These are phyloP conservation scores for Suillus clintonianus DNA, from an alignment of 768 basidiomycete species.

Conservation along the genomic window DNA sequence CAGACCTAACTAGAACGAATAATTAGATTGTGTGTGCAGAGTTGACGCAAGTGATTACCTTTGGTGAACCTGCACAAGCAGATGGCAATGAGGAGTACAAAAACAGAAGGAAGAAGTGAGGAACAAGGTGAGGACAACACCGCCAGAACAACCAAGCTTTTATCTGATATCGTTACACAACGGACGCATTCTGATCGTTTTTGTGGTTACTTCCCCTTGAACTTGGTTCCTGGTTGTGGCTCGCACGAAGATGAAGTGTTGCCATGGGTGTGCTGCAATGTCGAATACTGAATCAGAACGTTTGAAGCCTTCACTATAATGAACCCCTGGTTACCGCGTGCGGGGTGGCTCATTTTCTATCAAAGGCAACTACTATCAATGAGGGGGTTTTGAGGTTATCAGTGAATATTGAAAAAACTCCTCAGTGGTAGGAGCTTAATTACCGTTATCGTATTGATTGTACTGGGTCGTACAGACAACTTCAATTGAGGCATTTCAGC, in stretches of 20 bases:
- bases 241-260: background rate
- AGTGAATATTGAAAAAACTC: too few relatives aligned
- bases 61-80: background rate
- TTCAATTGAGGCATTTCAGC: too few relatives aligned
- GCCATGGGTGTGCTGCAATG: background rate
- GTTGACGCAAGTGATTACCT: background rate
- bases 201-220: background rate
- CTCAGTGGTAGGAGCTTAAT: too few relatives aligned
- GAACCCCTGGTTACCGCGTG: background rate
- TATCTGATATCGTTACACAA: background rate
- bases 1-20: conserved; percentile 16
- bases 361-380: too few relatives aligned
- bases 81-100: background rate
- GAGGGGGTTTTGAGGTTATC: too few relatives aligned
- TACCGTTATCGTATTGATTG: too few relatives aligned
- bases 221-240: background rate
- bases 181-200: background rate
- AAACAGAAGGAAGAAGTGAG: background rate
- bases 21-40: background rate
- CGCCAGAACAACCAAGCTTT: background rate
- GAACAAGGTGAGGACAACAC: background rate
- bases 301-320: background rate
- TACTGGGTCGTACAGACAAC: too few relatives aligned
- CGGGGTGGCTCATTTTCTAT: too few relatives aligned
- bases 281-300: background rate